phyloP scores from a whole-genome alignment of 2,329 filamentous ascomycete species.

The Fusarium tupiense region DNA sequence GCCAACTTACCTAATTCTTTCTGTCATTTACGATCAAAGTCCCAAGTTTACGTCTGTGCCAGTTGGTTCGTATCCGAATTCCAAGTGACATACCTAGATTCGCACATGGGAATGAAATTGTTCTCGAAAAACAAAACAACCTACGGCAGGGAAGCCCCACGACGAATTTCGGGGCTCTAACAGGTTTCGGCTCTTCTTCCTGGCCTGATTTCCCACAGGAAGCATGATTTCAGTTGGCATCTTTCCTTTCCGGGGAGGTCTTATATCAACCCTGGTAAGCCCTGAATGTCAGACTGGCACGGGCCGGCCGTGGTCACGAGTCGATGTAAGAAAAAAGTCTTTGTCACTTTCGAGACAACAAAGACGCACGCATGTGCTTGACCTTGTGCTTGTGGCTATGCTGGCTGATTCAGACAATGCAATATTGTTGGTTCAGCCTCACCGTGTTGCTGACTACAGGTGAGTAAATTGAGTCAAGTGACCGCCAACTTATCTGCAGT shows the following conservation, averaged over 20 bases:
- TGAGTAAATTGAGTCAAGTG: conserved; percentile 29
- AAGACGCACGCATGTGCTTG: conserved; percentile 22
- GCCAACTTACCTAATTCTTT: neutral
- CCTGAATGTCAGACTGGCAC: conserved; percentile 25
- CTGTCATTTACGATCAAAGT: neutral
- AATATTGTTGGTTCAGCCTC: conserved; percentile 18
- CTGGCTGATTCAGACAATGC: conserved; percentile 22
- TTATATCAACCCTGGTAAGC: conserved; percentile 18
- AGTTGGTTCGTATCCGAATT: neutral
- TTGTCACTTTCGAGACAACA: conserved; percentile 8
- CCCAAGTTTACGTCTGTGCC: neutral
- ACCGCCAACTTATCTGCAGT: conserved; percentile 20
- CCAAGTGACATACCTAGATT: neutral
- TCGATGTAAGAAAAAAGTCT: neutral
- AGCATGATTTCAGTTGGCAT: conserved; percentile 25
- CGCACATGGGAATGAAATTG: conserved; percentile 13
- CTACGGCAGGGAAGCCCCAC: conserved; percentile 15
- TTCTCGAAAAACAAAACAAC: conserved; percentile 22
- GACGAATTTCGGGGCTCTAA: conserved; percentile 37
- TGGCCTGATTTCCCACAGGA: conserved; percentile 19
- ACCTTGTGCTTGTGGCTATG: conserved; percentile 13
- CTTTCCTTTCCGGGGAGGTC: conserved; percentile 36
- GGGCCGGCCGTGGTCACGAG: conserved; percentile 34
- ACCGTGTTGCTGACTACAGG: conserved; percentile 18
- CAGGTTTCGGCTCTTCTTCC: conserved; percentile 38